phyloP scores from a whole-genome alignment of 371 early-diverging fungal genomes.

The Mucor velutinosus region DNA sequence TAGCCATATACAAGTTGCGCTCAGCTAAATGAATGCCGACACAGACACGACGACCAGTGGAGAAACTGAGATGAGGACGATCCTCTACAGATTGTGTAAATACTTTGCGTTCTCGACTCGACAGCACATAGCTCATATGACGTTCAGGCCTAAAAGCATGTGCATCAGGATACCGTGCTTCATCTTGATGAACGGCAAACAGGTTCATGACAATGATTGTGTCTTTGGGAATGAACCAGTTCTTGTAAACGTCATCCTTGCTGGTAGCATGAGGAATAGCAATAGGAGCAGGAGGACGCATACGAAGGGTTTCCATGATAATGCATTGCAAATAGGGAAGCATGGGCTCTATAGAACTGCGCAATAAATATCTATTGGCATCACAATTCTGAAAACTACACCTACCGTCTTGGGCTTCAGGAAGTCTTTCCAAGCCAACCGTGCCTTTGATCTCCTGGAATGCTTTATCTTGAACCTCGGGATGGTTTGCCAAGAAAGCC shows the following conservation, averaged over 20 bases:
- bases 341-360: constrained; percentile 17
- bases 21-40: constrained; percentile 57
- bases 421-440: constrained; percentile 39
- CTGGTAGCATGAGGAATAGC: constrained; percentile 50
- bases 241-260: constrained; percentile 42
- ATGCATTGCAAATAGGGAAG: constrained; percentile 50
- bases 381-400: not conserved
- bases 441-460: constrained; percentile 38
- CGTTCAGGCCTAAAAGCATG: constrained; percentile 43
- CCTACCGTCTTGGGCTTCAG: constrained; percentile 40
- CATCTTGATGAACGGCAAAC: constrained; percentile 41
- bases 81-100: constrained; percentile 35
- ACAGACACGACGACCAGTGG: constrained; percentile 53
- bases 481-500: constrained; percentile 43
- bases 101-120: not conserved
- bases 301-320: constrained; percentile 45
- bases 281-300: constrained; percentile 46
- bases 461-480: constrained; percentile 45
- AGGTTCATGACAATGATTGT: constrained; percentile 51
- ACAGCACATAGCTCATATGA: constrained; percentile 34
- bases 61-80: constrained; percentile 48
- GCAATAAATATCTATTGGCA: not conserved
- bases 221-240: constrained; percentile 50
- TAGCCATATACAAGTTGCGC: constrained; percentile 45
- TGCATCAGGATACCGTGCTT: constrained; percentile 33